phyloP scores from a whole-genome alignment of 2,329 filamentous ascomycete genomes.

The Phaeoacremonium minimum region DNA sequence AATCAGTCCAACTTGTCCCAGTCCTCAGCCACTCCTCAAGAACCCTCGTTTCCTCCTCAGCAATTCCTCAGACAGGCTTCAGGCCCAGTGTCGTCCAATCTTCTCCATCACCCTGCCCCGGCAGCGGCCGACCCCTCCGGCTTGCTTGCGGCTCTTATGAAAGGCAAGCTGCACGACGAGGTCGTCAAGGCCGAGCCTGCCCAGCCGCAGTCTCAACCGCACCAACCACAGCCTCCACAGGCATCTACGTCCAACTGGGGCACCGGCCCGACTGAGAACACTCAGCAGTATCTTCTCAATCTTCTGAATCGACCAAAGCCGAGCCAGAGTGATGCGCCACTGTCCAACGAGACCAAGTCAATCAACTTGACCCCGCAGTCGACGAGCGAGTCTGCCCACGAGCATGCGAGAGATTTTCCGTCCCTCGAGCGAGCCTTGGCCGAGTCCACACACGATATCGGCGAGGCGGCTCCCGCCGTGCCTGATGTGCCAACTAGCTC shows the following conservation, averaged over 20 bases:
- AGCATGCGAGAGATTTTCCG: constrained; percentile 1
- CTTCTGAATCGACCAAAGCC: constrained; percentile 78
- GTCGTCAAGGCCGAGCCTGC: constrained; percentile 28
- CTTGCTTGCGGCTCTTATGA: constrained; percentile 57
- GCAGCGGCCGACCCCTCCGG: constrained; percentile 52
- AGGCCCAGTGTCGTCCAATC: constrained; percentile 22
- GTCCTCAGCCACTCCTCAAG: constrained; percentile 22
- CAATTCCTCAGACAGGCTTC: constrained; percentile 15
- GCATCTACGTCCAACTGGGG: constrained; percentile 31
- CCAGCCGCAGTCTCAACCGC: constrained; percentile 16
- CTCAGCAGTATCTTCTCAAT: constrained; percentile 81
- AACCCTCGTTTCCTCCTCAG: constrained; percentile 6
- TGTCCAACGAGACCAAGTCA: constrained; percentile 38
- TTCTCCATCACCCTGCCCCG: constrained; percentile 54
- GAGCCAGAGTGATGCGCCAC: constrained; percentile 48
- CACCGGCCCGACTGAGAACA: constrained; percentile 57
- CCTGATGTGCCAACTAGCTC: constrained; percentile 9
- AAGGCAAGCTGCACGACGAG: constrained; percentile 48
- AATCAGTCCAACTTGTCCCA: constrained; percentile 12
- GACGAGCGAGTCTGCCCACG: constrained; percentile 15
- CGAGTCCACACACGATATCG: constrained; percentile 12
- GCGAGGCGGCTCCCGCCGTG: background rate
- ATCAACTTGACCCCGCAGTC: constrained; percentile 42
- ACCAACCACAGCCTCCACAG: constrained; percentile 16
- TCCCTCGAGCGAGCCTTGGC: constrained; percentile 6